These are phyloP conservation scores for Hygrocybe coccinea DNA, from an alignment of 768 basidiomycete species.

Conservation along the genomic window DNA sequence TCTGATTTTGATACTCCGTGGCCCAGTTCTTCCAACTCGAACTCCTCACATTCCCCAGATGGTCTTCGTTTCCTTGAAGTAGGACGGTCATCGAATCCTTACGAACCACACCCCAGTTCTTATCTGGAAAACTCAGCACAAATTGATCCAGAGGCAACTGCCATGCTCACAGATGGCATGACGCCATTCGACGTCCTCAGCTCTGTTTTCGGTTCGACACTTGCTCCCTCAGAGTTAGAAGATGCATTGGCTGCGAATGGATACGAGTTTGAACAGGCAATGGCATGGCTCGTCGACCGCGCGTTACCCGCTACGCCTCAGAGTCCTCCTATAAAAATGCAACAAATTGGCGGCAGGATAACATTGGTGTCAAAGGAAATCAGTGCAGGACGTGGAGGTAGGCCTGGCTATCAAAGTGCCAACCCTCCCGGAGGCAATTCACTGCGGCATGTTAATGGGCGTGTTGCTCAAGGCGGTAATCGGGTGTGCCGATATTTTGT, in stretches of 20 bases:
- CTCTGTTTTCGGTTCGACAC: slow-evolving; percentile 87
- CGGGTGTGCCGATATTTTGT: slow-evolving; percentile 95
- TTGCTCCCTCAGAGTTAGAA: slow-evolving; percentile 88
- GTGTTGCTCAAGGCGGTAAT: slow-evolving; percentile 56
- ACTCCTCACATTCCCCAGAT: slow-evolving; percentile 48
- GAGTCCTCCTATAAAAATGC: slow-evolving; percentile 46
- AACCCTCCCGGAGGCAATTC: slow-evolving; percentile 29
- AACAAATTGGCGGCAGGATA: slow-evolving; percentile 63
- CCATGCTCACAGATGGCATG: slow-evolving; percentile 83
- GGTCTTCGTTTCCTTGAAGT: slow-evolving; percentile 36
- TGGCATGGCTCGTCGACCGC: slow-evolving; percentile 89
- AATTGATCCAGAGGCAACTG: slow-evolving; percentile 48
- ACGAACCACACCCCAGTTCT: slow-evolving; percentile 21
- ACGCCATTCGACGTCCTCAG: slow-evolving; percentile 94
- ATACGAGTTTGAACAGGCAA: slow-evolving; percentile 93
- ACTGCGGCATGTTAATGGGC: slow-evolving; percentile 49
- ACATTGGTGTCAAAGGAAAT: slow-evolving; percentile 59
- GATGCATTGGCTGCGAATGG: slow-evolving; percentile 83
- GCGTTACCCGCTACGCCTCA: slow-evolving; percentile 46
- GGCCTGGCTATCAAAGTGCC: slow-evolving; percentile 35
- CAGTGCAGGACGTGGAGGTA: slow-evolving; percentile 34
- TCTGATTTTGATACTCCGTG: slow-evolving; percentile 60
- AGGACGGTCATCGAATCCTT: slow-evolving; percentile 23
- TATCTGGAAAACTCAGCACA: slow-evolving; percentile 23
- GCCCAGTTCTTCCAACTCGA: slow-evolving; percentile 47